Base-by-base conservation (phyloP, 2,329 filamentous ascomycete genomes). In the Neofusicoccum sp. region DNA sequence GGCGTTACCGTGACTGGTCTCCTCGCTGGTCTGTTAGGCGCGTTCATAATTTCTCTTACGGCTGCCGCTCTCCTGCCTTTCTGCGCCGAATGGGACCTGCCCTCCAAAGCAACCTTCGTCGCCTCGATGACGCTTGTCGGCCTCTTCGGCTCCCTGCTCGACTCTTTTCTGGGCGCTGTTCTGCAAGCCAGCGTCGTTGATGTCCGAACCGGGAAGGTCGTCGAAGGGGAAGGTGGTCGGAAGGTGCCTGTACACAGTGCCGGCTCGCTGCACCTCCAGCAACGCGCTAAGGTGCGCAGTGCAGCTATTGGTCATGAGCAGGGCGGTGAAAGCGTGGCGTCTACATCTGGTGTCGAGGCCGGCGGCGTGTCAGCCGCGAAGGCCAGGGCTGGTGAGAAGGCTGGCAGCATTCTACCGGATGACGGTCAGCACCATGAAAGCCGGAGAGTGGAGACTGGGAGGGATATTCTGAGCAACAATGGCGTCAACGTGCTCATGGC, bases 401-500 rank as follows among this genome's bases (percentile, higher is more conserved):
- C 64, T 36, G 68, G 60, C 2, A 61, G 60, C 6, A 48, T 61
- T 14, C 2, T 57, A 31, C 60, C 71, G 6, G 71, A 73, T 20
- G 72, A 73, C 4, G 58, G 47, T 11, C 63, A 62, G 6, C 71
- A 77, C 61, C 76, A 74, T 44, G 78, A 79, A 61, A 80, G 77
- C 41, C 68, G 78, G 64, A 84, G 84, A 68, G 79, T 78, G 76
- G 84, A 90, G 75, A 89, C 80, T 66, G 91, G 86, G 71, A 54
- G 80, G 77, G 84, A 96, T 71, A 73, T 96, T 63, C 79, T 99
- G 61, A 92, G 96, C 75, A 99, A 99, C 75, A 99, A 99, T 74
- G 89, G 90, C 59, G 92, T 99, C 68, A 99, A 99, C 74, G 85
- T 97, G 61, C 74, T 93, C 61, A 98, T 97, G 93, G 93, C 93